Evolutionary conservation across 441 rosid genomes (phyloP), one percentile per base, ranked within the genome.

Genomic region (Iberis amara): DNA sequence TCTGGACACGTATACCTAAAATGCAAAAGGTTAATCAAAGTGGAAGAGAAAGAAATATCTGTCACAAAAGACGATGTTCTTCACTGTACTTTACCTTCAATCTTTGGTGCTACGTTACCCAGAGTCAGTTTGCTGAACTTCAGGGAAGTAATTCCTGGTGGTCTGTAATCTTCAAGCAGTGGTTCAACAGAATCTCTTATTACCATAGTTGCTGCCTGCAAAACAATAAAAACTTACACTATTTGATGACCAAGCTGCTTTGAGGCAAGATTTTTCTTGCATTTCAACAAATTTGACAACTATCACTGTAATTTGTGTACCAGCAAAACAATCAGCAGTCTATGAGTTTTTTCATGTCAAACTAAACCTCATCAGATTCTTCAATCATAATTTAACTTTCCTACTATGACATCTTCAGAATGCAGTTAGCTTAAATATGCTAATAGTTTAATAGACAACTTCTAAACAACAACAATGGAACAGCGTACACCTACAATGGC

Each of bases 141-240:
- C 46, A 91, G 50, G 33, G 98, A 83, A 57, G 96, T 79, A 40
- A 91, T 87, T 64, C 96, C 98, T 7, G 95, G 64, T 53, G 96
- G 98, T 45, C 96, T 75, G 50, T 91, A 91, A 32, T 88, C 94
- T 76, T 91, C 98, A 65, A 91, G 68, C 32, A 91, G 59, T 4
- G 98, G 98, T 71, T 91, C 98, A 51, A 88, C 91, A 40, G 98
- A 88, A 71, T 91, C 98, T 72, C 75, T 79, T 42, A 91, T 78
- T 46, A 91, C 89, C 64, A 79, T 63, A 33, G 85, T 73, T 60
- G 96, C 98, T 33, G 98, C 98, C 96, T 88, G 76, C 52, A 52
- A 72, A 44, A 53, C 27, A 59, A 33, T 4, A 0, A 3, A 65
- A 39, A 8, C 8, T 58, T 58, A 65, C 4, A 59, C 28, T 37